phyloP scores from a whole-genome alignment of 441 rosid genomes.

The Adansonia gregorii region DNA sequence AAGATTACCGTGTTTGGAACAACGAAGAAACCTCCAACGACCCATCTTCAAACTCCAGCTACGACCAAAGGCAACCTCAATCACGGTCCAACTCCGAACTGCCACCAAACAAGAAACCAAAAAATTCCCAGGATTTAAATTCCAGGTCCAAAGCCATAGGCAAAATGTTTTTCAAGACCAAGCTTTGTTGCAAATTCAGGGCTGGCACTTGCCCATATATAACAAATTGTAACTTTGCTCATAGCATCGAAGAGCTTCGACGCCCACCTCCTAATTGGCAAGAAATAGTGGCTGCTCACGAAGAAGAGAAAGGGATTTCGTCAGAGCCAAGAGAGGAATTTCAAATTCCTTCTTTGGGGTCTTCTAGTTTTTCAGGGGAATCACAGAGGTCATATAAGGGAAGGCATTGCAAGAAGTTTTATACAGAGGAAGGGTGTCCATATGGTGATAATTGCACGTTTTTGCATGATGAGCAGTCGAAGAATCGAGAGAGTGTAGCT shows the following conservation, averaged over 20 bases:
- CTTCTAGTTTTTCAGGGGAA: conserved; percentile 54
- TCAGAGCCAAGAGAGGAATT: conserved; percentile 68
- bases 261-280: conserved; percentile 97
- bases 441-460: conserved; percentile 92
- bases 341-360: conserved; percentile 75
- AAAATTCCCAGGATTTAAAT: conserved; percentile 49
- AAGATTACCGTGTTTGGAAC: conserved; percentile 64
- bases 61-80: conserved; percentile 44
- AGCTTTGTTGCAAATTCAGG: conserved; percentile 80
- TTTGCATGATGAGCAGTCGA: conserved; percentile 84
- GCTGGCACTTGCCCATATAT: conserved; percentile 86
- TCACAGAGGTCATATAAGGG: conserved; percentile 81
- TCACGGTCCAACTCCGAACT: conserved; percentile 50
- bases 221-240: conserved; percentile 91
- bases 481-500: conserved; percentile 88
- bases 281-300: conserved; percentile 85
- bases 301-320: conserved; percentile 50
- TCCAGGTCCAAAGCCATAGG: conserved; percentile 75
- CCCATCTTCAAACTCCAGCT: conserved; percentile 47
- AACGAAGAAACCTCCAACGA: conserved; percentile 38
- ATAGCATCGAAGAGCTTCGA: conserved; percentile 90
- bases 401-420: conserved; percentile 93
- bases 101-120: conserved; percentile 69
- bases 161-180: conserved; percentile 93
- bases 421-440: conserved; percentile 92